phyloP scores from a whole-genome alignment of 2,329 filamentous ascomycete genomes.

The Intubia oerlemansii region DNA sequence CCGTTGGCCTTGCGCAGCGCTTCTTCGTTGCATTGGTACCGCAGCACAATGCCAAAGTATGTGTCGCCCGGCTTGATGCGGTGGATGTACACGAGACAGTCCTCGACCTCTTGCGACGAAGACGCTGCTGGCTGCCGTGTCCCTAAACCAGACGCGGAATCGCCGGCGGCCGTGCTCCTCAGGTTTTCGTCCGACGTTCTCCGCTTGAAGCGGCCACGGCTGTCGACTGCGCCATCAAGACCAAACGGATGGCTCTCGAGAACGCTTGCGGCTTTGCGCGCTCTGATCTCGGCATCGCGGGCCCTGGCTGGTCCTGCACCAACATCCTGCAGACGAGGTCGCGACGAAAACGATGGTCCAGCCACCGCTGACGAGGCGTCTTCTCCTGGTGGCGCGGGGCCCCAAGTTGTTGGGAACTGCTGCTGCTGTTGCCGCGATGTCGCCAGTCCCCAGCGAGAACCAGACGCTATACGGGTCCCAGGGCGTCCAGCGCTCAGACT shows the following conservation, averaged over 20 bases:
- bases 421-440: no score
- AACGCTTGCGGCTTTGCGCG: conserved; percentile 34
- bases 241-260: conserved; percentile 40
- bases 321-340: conserved; percentile 24
- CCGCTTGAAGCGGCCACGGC: conserved; percentile 36
- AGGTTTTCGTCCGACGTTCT: conserved; percentile 46
- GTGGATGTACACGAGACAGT: conserved; percentile 80
- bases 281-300: conserved; percentile 30
- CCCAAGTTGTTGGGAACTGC: conserved; percentile 21
- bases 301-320: conserved; percentile 27
- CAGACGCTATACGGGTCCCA: no score
- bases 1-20: conserved; percentile 74
- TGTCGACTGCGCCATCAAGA: conserved; percentile 34
- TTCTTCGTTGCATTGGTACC: conserved; percentile 70
- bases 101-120: conserved; percentile 41
- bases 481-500: no score
- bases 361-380: conserved; percentile 1
- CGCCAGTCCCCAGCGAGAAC: no score
- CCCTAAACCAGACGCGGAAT: no score
- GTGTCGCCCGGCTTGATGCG: conserved; percentile 67
- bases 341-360: conserved; percentile 4
- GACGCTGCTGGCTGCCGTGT: no score
- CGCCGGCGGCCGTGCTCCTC: conserved; percentile 10
- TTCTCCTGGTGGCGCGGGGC: conserved; percentile 23
- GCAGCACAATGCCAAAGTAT: conserved; percentile 74